Percentiles rank a stretch among this genome's conserved stretches.
Evolutionary conservation across 768 basidiomycete species (phyloP).

Genomic region (Suillus luteus): DNA sequence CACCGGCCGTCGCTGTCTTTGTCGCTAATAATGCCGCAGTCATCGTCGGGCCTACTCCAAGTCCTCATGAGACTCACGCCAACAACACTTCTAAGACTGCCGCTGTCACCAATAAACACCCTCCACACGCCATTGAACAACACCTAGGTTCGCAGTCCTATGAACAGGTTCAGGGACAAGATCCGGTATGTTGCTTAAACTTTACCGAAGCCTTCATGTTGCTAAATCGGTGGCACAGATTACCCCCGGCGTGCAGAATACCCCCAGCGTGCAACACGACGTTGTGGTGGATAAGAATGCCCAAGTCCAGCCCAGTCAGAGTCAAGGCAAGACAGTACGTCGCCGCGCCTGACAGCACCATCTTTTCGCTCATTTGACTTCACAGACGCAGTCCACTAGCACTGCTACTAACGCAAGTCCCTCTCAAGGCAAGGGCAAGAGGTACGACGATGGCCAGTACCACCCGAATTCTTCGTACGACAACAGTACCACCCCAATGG

Average conservation of each 20-base stretch:
- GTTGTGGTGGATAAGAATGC: not conserved
- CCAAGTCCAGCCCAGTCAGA: not conserved
- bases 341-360: not conserved
- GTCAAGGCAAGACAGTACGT: not conserved
- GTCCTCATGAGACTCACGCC: not conserved
- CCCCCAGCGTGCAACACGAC: not conserved
- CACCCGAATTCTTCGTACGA: conserved; percentile 15
- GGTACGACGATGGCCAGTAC: conserved; percentile 20
- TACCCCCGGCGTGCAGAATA: not conserved
- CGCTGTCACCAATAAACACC: not conserved
- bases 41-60: not conserved
- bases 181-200: not conserved
- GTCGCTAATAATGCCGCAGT: not conserved
- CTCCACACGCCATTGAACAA: not conserved
- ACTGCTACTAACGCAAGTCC: not conserved
- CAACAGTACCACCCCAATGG: conserved; percentile 20
- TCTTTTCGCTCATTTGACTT: not conserved
- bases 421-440: conserved; percentile 3
- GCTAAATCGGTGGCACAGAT: not conserved
- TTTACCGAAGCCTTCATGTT: not conserved
- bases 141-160: not conserved
- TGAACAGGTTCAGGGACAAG: conserved; percentile 3
- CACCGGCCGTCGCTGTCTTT: not conserved
- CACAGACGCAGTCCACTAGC: not conserved
- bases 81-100: conserved; percentile 2